Percentiles rank a stretch among this genome's conserved stretches.
These are phyloP conservation scores for Starmerella riodocensis DNA, from an alignment of 805 yeast genomes.

Conservation along the genomic window DNA sequence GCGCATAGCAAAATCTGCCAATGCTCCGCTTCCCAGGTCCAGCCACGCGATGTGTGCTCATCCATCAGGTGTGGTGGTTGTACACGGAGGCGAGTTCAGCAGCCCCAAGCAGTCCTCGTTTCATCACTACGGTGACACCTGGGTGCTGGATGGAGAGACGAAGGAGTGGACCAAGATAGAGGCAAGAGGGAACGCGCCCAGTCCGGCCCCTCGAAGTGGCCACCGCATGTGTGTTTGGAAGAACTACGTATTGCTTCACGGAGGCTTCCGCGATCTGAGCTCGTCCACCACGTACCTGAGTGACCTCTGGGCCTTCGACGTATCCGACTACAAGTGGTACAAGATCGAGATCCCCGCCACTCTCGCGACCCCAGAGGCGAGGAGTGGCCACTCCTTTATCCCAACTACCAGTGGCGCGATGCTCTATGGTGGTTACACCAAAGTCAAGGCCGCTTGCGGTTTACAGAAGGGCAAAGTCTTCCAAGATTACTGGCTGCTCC, in stretches of 20 bases:
- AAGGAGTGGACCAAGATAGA: conserved; percentile 90
- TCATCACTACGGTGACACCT: conserved; percentile 91
- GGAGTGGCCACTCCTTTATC: conserved; percentile 84
- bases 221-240: conserved; percentile 88
- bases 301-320: conserved; percentile 88
- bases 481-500: conserved; percentile 72
- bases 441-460: conserved; percentile 74
- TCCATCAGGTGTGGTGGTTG: conserved; percentile 70
- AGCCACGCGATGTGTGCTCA: conserved; percentile 90
- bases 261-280: conserved; percentile 89
- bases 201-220: conserved; percentile 80
- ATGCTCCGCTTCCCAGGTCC: conserved; percentile 82
- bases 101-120: conserved; percentile 92
- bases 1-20: conserved; percentile 67
- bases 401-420: conserved; percentile 70
- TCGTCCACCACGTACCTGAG: conserved; percentile 65
- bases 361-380: conserved; percentile 71
- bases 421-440: conserved; percentile 86
- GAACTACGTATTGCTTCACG: conserved; percentile 69
- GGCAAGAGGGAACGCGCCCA: conserved; percentile 32
- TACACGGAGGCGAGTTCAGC: conserved; percentile 96
- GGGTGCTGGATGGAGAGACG: conserved; percentile 74
- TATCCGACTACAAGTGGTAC: conserved; percentile 79
- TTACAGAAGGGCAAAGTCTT: conserved; percentile 82
- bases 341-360: conserved; percentile 77